Percentiles rank a stretch among this genome's conserved stretches.
Conservation (phyloP, 345 rosid genomes). For the Rhizophora mangle region DNA sequence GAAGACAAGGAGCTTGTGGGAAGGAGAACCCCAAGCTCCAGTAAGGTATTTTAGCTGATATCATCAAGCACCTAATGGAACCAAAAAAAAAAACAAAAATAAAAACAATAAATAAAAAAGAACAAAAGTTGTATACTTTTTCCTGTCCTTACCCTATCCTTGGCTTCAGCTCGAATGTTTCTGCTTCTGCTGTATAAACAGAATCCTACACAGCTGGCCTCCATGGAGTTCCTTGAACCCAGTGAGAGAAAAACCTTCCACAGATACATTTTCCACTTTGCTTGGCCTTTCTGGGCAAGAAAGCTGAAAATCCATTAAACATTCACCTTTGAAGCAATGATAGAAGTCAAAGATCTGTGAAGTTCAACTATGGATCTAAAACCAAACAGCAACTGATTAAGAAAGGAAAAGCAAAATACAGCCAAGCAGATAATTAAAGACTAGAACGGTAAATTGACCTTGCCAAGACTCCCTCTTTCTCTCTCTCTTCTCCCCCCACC, state of each 20-base stretch:
- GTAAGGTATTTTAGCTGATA: slow-evolving; percentile 14
- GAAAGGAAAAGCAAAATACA: neutral
- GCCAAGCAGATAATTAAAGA: neutral
- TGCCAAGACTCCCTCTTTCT: neutral
- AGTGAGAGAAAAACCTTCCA: neutral
- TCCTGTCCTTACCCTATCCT: slow-evolving; percentile 2
- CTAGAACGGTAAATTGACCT: neutral
- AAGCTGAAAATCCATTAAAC: slow-evolving; percentile 7
- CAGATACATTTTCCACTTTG: neutral
- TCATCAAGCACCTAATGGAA: slow-evolving; percentile 20
- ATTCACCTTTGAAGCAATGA: neutral
- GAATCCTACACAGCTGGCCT: neutral
- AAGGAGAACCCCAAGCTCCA: slow-evolving; percentile 8
- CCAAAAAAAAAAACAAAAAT: no score
- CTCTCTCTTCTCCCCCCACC: neutral
- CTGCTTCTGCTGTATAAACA: no score
- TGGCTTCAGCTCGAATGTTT: neutral
- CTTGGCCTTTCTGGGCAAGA: neutral
- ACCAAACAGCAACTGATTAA: neutral
- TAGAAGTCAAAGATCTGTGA: slow-evolving; percentile 20
- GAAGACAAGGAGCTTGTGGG: slow-evolving; percentile 26
- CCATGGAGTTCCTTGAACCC: neutral
- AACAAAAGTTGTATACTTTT: neutral
- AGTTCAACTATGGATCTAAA: slow-evolving; percentile 17
- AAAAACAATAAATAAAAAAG: neutral